Base-by-base conservation (phyloP, 768 basidiomycete species). In the Clavulina sp. region DNA sequence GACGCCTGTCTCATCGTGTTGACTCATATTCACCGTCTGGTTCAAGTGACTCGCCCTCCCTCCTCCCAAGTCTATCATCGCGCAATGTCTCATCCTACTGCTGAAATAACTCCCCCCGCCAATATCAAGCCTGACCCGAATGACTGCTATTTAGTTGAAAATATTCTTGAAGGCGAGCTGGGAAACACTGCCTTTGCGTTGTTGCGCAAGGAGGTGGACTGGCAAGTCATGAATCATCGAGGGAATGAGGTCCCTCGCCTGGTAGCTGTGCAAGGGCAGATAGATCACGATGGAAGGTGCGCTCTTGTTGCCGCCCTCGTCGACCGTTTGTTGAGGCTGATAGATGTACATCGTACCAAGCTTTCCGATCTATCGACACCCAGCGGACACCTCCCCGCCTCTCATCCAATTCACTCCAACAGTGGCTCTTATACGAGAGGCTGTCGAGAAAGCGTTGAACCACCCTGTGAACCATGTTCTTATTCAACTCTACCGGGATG, bases 401-500 rank as follows among this genome's bases (percentile, higher is more conserved):
- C 69, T 85, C 28, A 63, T 65, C 9, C 72, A 74, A 1, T 86
- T 84, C 66, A 76, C 81, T 3, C 73, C 76, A 0, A 83, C 80
- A 0, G 80, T 87, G 23, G 66, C 73, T 1, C 60, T 65, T 23
- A 85, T 88, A 56, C 78, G 77, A 4, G 65, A 71, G 31, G 70
- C 74, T 49, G 80, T 83, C 26, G 74, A 85, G 58, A 64, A 67
- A 50, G 70, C 70, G 4, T 62, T 79, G 7, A 58, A 67, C 24
- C 82, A 84, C 52, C 79, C 78, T 0, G 75, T 87, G 4, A 88
- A 88, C 59, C 84, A 88, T 58, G 84, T 83, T 46, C 73, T 88
- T 29, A 84, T 87, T 48, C 85, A 87, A 59, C 72, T 76, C 60
- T 87, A 87, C 61, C 81, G 84, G 52, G 72, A 71, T 9, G 85